These are phyloP conservation scores for Quercus variabilis DNA, from an alignment of 306 rosid genomes.

Conservation along the genomic window DNA sequence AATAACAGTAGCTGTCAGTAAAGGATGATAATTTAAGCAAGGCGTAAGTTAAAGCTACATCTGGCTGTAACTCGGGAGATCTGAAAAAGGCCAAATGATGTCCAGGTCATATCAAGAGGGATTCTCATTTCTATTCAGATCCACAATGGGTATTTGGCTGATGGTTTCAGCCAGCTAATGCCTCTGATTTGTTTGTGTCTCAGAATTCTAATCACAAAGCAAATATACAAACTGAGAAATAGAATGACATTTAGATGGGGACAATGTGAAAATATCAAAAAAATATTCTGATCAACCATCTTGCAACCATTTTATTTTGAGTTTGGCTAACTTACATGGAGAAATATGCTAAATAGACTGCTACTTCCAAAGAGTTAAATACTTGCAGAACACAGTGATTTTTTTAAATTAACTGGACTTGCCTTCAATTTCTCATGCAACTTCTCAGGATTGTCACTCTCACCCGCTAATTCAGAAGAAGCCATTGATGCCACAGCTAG, in stretches of 20 bases:
- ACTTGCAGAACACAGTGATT: neutral
- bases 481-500: constrained; percentile 92
- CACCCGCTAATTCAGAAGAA: constrained; percentile 62
- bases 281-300: neutral
- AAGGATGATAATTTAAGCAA: neutral
- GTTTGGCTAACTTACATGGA: neutral
- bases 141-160: neutral
- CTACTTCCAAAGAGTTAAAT: neutral
- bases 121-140: neutral
- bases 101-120: neutral
- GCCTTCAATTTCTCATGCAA: constrained; percentile 82
- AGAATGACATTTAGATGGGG: neutral
- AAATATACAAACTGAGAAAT: neutral
- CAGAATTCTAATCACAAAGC: neutral
- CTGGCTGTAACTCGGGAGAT: neutral
- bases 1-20: neutral
- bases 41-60: neutral
- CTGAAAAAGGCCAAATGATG: neutral
- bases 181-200: neutral
- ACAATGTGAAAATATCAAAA: neutral
- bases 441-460: constrained; percentile 59
- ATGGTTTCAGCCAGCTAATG: neutral
- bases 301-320: neutral
- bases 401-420: constrained; percentile 33
- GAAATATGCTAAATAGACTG: neutral